Conservation (phyloP, 2,329 filamentous ascomycete genomes). For the Fusarium secorum region DNA sequence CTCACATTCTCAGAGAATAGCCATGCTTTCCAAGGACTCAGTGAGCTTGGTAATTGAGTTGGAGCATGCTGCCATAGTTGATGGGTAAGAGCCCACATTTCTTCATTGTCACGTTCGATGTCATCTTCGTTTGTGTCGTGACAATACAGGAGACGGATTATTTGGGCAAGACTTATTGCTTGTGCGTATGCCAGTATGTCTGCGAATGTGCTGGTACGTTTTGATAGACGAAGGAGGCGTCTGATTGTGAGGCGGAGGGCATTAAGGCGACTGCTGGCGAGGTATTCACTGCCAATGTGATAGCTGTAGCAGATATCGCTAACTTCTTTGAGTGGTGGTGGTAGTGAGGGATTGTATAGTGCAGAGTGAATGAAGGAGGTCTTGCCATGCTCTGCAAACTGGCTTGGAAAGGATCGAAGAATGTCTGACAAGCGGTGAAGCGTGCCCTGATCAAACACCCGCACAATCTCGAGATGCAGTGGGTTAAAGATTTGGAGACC, state of each 20-base stretch:
- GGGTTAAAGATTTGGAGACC: neutral
- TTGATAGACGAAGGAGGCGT: neutral
- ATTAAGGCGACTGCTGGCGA: neutral
- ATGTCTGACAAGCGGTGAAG: neutral
- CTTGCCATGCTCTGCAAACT: neutral
- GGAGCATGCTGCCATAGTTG: neutral
- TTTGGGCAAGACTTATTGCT: neutral
- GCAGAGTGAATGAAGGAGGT: neutral
- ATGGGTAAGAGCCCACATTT: neutral
- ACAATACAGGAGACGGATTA: neutral
- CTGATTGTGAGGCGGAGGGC: neutral
- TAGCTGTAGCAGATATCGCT: neutral
- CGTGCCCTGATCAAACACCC: neutral
- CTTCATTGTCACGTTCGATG: neutral
- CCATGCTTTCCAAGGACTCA: slow-evolving; percentile 12
- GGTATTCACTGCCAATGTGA: neutral
- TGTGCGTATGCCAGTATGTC: neutral
- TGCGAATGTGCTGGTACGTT: neutral
- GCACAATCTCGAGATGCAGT: neutral
- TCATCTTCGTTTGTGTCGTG: neutral
- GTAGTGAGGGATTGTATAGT: fast-evolving
- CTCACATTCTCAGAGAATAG: neutral
- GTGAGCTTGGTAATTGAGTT: neutral
- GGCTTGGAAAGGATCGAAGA: neutral
- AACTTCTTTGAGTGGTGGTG: neutral